Conservation (phyloP, 1,284 basidiomycete genomes). For the Cryptococcus depauperatus region DNA sequence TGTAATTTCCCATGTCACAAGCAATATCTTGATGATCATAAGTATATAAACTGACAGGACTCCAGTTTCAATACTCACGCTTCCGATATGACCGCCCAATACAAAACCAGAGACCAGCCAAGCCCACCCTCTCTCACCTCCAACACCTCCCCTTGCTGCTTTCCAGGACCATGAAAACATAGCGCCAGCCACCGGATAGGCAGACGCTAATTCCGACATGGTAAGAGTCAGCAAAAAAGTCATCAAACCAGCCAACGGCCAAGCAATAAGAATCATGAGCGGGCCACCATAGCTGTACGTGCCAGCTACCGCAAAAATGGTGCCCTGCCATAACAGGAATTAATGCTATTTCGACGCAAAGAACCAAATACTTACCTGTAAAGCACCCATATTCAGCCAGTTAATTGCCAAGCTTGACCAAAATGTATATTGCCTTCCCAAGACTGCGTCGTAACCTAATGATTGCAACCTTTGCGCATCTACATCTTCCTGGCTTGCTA, state of each 20-base stretch:
- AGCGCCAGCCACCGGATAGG: slow-evolving; percentile 43
- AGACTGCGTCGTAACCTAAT: slow-evolving; percentile 41
- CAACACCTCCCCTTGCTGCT: slow-evolving; percentile 35
- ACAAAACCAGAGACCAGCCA: slow-evolving; percentile 42
- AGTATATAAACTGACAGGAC: not conserved
- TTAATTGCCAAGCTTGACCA: slow-evolving; percentile 42
- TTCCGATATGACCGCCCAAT: slow-evolving; percentile 41
- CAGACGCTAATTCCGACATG: slow-evolving; percentile 40
- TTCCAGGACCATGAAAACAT: slow-evolving; percentile 46
- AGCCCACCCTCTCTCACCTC: slow-evolving; percentile 42
- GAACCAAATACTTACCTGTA: slow-evolving; percentile 27
- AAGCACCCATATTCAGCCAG: slow-evolving; percentile 38
- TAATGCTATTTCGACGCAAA: not conserved
- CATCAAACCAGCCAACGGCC: slow-evolving; percentile 38
- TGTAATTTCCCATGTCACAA: slow-evolving; percentile 36
- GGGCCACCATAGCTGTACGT: slow-evolving; percentile 43
- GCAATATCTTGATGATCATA: slow-evolving; percentile 22
- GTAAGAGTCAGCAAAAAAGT: slow-evolving; percentile 34
- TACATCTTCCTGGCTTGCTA: slow-evolving; percentile 24
- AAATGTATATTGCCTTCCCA: slow-evolving; percentile 43
- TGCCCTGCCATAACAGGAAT: slow-evolving; percentile 25
- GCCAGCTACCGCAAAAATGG: slow-evolving; percentile 38
- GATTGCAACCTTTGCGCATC: slow-evolving; percentile 38
- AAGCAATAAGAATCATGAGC: slow-evolving; percentile 40
- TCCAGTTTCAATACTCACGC: slow-evolving; percentile 22